Evolutionary conservation across 2,329 filamentous ascomycete genomes (phyloP), one percentile per base, ranked within the genome.

Genomic region (Aspergillus persii): DNA sequence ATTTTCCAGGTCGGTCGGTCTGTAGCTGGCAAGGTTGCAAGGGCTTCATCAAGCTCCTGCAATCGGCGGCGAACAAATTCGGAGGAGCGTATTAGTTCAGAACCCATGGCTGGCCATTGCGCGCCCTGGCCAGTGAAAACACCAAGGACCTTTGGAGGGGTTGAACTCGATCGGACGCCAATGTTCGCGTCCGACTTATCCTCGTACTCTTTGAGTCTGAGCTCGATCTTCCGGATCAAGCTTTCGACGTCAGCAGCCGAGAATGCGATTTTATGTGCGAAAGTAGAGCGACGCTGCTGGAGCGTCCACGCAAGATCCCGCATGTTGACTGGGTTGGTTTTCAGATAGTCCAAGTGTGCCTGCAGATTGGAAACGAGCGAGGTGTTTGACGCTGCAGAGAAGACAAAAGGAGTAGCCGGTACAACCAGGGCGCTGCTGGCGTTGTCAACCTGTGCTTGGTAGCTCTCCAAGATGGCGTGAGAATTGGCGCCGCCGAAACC

Each of bases 391-490:
- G 41, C 53, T 49, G 39, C 55, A 3, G 46, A 57, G 33, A 58
- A 30, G 50, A 53, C 49, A 48, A 54, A 49, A 12, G 53, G 29
- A 50, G 53, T 49, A 36, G 46, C 27, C 29, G 53, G 39, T 48
- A 36, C n/a, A 33, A 54, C 53, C 8, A 49, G 27, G 27, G 53
- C 18, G 41, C 27, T 48, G 3, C 30, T 49, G 39, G 18, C 12
- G 27, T 33, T 58, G 11, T 31, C 50, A 29, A 18, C 50, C 46
- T 51, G 41, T 50, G 30, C n/a, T 54, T 55, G 50, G 46, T 60
- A 54, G 49, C 36, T 50, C 54, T 81, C 76, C 29, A 80, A 56
- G 26, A 81, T 72, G 3, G 59, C 61, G 53, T 74, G 69, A 8
- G 67, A 68, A 64, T 74, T 74, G 9, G 69, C 68, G 18, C 73